phyloP scores from a whole-genome alignment of 2,329 filamentous ascomycete genomes.

The Aphanocladium album region DNA sequence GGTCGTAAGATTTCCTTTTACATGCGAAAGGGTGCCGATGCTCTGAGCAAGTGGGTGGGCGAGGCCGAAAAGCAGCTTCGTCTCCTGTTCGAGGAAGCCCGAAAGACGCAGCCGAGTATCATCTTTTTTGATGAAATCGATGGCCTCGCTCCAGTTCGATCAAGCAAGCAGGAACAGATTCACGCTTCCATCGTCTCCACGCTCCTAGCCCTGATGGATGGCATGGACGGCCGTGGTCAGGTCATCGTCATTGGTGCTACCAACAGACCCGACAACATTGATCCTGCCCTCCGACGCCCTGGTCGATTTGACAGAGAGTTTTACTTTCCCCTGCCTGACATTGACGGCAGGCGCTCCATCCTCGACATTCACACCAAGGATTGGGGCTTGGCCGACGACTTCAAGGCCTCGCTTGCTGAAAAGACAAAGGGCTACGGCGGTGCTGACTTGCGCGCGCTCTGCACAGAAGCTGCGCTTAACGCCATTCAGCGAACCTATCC shows the following conservation, averaged over 20 bases:
- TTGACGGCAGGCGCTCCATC: conserved; percentile 75
- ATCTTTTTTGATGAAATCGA: conserved; percentile 99
- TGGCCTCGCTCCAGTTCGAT: conserved; percentile 88
- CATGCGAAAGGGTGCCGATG: conserved; percentile 98
- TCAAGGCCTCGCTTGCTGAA: conserved; percentile 80
- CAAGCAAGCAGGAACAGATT: conserved; percentile 97
- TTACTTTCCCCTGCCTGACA: conserved; percentile 89
- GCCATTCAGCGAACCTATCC: conserved; percentile 93
- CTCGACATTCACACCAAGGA: conserved; percentile 92
- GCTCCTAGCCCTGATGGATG: conserved; percentile 90
- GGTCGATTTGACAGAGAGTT: conserved; percentile 97
- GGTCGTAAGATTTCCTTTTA: conserved; percentile 97
- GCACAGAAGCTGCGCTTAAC: conserved; percentile 93
- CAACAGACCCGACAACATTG: conserved; percentile 92
- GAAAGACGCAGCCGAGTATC: conserved; percentile 94
- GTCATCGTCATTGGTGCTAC: conserved; percentile 99
- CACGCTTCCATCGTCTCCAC: conserved; percentile 97
- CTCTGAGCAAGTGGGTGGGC: conserved; percentile 97
- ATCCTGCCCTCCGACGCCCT: conserved; percentile 88
- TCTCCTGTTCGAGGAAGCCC: conserved; percentile 89
- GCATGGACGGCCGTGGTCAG: conserved; percentile 96
- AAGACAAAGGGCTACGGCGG: conserved; percentile 95
- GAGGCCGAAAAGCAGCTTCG: conserved; percentile 94
- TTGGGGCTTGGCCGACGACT: conserved; percentile 75
- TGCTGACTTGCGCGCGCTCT: conserved; percentile 88